Evolutionary conservation across 2,329 filamentous ascomycete species (phyloP), one percentile per base, ranked within the genome.

Genomic region (Clarireedia homoeocarpa): DNA sequence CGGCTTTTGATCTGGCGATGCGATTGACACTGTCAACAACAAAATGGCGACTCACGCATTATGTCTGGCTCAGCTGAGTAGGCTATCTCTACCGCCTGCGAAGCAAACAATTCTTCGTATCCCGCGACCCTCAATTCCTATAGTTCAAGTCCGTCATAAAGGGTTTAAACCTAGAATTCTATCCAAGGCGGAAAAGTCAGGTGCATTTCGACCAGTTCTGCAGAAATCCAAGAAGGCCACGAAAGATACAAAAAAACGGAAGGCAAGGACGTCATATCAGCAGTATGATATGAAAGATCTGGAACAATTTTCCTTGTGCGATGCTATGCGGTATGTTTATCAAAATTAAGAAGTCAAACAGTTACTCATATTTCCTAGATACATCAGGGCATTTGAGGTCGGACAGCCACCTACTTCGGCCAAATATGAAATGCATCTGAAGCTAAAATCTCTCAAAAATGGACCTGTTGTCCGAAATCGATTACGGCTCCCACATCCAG

Each of bases 381-480:
- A 96, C 70, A 83, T 99, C 62, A 89, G 90, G 67, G 92, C 94
- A 48, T 85, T 87, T 67, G 94, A 99, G 80, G 91, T 96, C 65
- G 92, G 94, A 67, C 83, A 83, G 53, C 81, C 85, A 49, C 86
- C 89, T 3, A 78, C 80, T 2, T 76, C 78, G 10, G 77, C 84
- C 63, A 97, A 96, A 72, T 99, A 99, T 76, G 94, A 97, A 71
- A 67, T 97, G 51, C 81, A 89, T 66, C 75, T 99, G 65, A 91
- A 87, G 67, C 75, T 99, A 61, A 86, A 86, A 67, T 91, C 92
- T 1, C 78, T 83, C 64, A 92, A 91, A 71, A 91, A 91, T 72
- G 91, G 91, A 0, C 86, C 91, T 17, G 84, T 94, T 7, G 79
- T 99, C 62, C 88, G 91, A 61, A 95, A 89, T 74, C 88, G 89